Percentiles rank a stretch among this genome's conserved stretches.
These are phyloP conservation scores for Leishmania lainsoni DNA, from an alignment of 208 protist species.

Conservation along the genomic window DNA sequence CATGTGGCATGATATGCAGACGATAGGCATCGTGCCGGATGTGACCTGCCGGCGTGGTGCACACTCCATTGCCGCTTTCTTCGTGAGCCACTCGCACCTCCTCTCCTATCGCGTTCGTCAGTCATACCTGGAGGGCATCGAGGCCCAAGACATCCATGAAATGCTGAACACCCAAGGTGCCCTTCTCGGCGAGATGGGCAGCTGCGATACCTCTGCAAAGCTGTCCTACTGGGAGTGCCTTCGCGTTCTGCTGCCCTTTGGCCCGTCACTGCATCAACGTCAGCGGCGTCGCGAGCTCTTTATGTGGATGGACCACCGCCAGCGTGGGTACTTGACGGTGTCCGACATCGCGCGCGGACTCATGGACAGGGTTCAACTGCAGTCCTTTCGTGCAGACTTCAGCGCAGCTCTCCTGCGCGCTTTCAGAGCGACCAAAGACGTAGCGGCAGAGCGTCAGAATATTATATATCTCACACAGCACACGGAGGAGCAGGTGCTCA, in stretches of 20 bases:
- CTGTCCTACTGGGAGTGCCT: constrained; percentile 59
- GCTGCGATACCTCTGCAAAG: constrained; percentile 14
- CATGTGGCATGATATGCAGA: constrained; percentile 19
- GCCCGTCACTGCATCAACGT: constrained; percentile 41
- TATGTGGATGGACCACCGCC: constrained; percentile 38
- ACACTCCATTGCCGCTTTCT: constrained; percentile 24
- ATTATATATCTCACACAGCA: constrained; percentile 48
- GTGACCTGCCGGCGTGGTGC: constrained; percentile 17
- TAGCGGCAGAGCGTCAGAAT: constrained; percentile 24
- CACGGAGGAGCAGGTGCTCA: constrained; percentile 57
- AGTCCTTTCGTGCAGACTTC: constrained; percentile 55
- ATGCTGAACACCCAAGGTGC: constrained; percentile 16
- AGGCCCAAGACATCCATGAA: constrained; percentile 10
- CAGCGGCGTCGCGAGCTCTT: constrained; percentile 49
- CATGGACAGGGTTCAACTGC: constrained; percentile 45
- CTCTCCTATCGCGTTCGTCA: constrained; percentile 19
- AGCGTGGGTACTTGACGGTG: constrained; percentile 43
- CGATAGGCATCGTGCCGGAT: constrained; percentile 20
- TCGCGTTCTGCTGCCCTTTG: constrained; percentile 50
- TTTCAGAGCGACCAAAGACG: constrained; percentile 59
- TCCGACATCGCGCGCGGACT: constrained; percentile 45
- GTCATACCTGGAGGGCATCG: constrained; percentile 20
- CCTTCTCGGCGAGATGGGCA: constrained; percentile 20
- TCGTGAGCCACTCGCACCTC: constrained; percentile 21
- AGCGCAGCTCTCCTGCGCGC: constrained; percentile 47